Evolutionary conservation across 176 grass and related monocot genomes (phyloP), one percentile per base, ranked within the genome.

Genomic region (Alopecurus myosuroides): DNA sequence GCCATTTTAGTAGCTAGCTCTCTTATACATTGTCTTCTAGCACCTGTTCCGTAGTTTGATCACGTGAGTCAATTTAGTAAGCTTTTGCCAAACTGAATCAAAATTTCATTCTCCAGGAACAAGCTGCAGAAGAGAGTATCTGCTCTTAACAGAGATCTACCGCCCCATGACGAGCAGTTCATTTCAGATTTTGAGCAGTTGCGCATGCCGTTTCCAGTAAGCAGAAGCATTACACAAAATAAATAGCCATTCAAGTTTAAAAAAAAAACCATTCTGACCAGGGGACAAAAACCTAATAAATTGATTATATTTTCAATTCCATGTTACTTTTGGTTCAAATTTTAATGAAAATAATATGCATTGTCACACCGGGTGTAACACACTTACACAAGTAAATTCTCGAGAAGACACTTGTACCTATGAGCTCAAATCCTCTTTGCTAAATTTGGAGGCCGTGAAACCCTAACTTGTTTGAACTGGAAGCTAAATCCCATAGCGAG

Each of bases 61-160:
- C 40, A 78, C 12, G 7, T 5, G 29, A 77, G 61, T 77, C 18
- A 52, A 39, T 86, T 30, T 45, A 34, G 11, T 55, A 65, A 82
- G 20, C 20, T 49, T 77, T 35, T 84, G 41, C 58, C 26, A 35
- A 81, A 79, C 55, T 90, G 15, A 81, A 15, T 70, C 31, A 15
- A 30, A 19, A 81, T 23, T 37, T 23, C 36, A 81, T 90, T 87
- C 79, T 82, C 79, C 92, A 99, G 97, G 87, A 99, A 95, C 78
- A 99, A 99, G 86, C 55, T 92, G 69, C 97, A 94, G 86, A 99
- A 96, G 86, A 96, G 97, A 81, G 81, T 96, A 72, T 86, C 89
- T 61, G 97, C 93, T 84, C 49, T 87, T 57, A 92, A 85, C 56
- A 83, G 86, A 90, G 91, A 94, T 35, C 86, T 92, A 51, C 93